Base-by-base conservation (phyloP, 2,329 filamentous ascomycete genomes). In the Botrytis paeoniae region DNA sequence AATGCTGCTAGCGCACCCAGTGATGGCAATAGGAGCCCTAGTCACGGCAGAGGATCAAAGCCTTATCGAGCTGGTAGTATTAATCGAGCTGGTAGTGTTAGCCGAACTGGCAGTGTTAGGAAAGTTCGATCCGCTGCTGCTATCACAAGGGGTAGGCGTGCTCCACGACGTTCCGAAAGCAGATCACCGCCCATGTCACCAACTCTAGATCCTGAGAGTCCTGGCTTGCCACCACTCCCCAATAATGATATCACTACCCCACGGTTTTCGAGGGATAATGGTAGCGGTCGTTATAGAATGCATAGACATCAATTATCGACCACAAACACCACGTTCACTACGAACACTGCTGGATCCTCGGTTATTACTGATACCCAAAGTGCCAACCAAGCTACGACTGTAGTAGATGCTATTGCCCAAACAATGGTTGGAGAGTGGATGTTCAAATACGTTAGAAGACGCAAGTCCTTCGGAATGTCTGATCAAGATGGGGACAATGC, bases 371-470 rank as follows among this genome's bases (percentile, higher is more conserved):
- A 69, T 62, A 54, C 3, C 22, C 64, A 29, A 37, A 37, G 57
- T 43, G 16, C n/a, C 29, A 86, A 89, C 43, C 91, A 94, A 77
- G 89, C 91, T 61, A 92, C 92, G 0, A 92, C 90, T 62, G 93
- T 98, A 22, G 95, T 99, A 9, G 96, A 98, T 83, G 94, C 96
- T 5, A 98, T 99, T 82, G 95, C 96, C 1, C 95, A 97, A 80
- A 97, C 95, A 0, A 99, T 99, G 96, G 94, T 99, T 43, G 96
- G 96, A 54, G 96, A 98, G 80, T 96, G 93, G 92, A 95, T 97
- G 93, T 95, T 91, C 85, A 97, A 97, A 82, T 96, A 97, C 79
- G 92, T 95, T 48, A 88, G 93, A 69, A 89, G 93, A 81, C 89
- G 95, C 76, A 98, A 95, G 83, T 97, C 95, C 0, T 98, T 99